A percentile compares a stretch with the other conserved stretches of the same genome.
Conservation (phyloP, 208 protist genomes). For the Leishmania mexicana region DNA sequence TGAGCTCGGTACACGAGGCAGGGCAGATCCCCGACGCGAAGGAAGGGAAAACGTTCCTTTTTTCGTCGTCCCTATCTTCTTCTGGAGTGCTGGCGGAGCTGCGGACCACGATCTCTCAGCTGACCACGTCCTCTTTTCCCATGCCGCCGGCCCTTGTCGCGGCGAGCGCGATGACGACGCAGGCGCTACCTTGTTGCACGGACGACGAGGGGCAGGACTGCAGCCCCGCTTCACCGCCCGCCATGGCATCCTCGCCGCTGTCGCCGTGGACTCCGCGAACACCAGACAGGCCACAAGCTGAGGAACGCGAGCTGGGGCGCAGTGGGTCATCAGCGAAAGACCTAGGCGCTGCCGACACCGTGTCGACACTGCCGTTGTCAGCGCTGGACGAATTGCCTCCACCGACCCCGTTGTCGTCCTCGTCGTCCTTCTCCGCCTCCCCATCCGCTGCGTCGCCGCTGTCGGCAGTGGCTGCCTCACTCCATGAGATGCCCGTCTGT, state of each 20-base stretch:
- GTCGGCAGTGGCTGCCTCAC: background rate
- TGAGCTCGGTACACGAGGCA: background rate
- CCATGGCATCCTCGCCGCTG: background rate
- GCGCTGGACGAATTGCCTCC: background rate
- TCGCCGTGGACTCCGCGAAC: background rate
- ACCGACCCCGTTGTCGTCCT: background rate
- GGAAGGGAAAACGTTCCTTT: background rate
- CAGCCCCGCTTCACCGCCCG: background rate
- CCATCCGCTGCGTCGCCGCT: background rate
- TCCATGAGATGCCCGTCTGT: background rate
- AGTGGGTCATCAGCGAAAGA: background rate
- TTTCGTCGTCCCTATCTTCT: background rate
- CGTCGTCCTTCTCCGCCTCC: background rate
- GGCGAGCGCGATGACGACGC: slow-evolving; percentile 2
- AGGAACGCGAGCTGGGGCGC: background rate
- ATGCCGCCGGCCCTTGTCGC: background rate
- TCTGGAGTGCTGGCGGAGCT: background rate
- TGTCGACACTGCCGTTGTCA: background rate
- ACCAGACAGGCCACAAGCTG: background rate
- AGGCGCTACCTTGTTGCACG: background rate
- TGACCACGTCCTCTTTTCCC: background rate
- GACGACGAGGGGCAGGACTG: background rate
- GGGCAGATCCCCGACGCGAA: background rate
- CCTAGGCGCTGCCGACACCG: background rate
- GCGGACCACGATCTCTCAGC: background rate